A percentile compares a stretch with the other conserved stretches of the same genome.
Evolutionary conservation across 306 rosid genomes (phyloP).

Genomic region (Cucumis sativus): DNA sequence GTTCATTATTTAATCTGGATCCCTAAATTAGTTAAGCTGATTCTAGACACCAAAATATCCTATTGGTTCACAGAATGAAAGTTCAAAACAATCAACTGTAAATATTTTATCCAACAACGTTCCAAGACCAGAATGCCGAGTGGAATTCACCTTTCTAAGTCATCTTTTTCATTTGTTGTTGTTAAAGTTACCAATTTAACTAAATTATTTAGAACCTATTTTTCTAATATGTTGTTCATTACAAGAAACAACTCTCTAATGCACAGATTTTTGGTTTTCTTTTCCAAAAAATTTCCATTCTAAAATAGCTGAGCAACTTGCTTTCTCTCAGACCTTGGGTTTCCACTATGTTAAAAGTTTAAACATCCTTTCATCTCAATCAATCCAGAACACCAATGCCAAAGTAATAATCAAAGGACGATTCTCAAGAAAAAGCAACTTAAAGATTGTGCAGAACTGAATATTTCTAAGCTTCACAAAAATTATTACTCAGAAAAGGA

Average conservation of each 20-base stretch:
- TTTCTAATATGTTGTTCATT: neutral
- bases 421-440: neutral
- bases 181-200: neutral
- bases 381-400: neutral
- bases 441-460: neutral
- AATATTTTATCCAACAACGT: neutral
- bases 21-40: no score
- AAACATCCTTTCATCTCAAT: neutral
- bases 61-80: neutral
- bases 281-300: neutral
- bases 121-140: neutral
- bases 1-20: neutral
- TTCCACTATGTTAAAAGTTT: neutral
- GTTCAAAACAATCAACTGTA: neutral
- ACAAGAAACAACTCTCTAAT: neutral
- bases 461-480: neutral
- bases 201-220: neutral
- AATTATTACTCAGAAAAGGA: constrained; percentile 10
- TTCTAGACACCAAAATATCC: neutral
- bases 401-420: neutral
- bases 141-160: neutral
- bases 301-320: neutral
- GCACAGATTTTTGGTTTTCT: neutral
- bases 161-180: neutral
- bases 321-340: neutral